phyloP scores from a whole-genome alignment of 1,284 basidiomycete species.

The Tilletia caries region DNA sequence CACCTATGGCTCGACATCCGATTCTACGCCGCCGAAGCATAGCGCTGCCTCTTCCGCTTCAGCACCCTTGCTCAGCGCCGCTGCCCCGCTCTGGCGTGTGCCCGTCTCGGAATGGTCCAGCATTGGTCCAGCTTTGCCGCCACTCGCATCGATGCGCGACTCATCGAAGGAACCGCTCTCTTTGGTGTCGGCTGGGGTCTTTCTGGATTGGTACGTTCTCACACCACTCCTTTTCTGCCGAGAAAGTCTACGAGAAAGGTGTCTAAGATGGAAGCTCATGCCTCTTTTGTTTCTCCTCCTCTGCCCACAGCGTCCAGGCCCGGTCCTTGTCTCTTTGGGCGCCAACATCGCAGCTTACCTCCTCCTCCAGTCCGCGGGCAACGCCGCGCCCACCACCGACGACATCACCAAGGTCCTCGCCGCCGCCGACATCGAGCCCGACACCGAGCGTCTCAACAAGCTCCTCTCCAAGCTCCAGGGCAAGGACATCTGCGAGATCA shows the following conservation, averaged over 20 bases:
- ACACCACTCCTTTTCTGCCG: too few species aligned
- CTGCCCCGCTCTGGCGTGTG: constrained; percentile 36
- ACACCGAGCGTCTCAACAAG: constrained; percentile 76
- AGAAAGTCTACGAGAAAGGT: too few species aligned
- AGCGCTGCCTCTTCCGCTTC: neutral
- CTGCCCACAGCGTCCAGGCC: neutral
- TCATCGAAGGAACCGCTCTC: constrained; percentile 39
- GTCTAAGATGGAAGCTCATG: too few species aligned
- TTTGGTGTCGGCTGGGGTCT: constrained; percentile 53
- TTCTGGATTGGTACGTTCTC: constrained; percentile 32
- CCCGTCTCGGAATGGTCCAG: constrained; percentile 26
- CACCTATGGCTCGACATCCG: neutral
- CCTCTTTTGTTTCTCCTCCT: neutral
- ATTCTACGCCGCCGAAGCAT: neutral
- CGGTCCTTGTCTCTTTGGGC: neutral
- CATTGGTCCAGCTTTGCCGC: neutral
- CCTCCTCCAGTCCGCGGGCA: constrained; percentile 87
- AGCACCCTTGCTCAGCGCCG: constrained; percentile 15
- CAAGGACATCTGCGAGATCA: constrained; percentile 88
- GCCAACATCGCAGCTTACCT: constrained; percentile 65
- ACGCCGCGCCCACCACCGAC: constrained; percentile 74
- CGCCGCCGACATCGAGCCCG: constrained; percentile 81
- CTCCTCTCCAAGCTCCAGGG: constrained; percentile 88
- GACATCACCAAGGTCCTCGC: constrained; percentile 87
- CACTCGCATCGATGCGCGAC: constrained; percentile 29